These are phyloP conservation scores for Diaporthe sp. DNA, from an alignment of 2,329 filamentous ascomycete species.

Conservation along the genomic window DNA sequence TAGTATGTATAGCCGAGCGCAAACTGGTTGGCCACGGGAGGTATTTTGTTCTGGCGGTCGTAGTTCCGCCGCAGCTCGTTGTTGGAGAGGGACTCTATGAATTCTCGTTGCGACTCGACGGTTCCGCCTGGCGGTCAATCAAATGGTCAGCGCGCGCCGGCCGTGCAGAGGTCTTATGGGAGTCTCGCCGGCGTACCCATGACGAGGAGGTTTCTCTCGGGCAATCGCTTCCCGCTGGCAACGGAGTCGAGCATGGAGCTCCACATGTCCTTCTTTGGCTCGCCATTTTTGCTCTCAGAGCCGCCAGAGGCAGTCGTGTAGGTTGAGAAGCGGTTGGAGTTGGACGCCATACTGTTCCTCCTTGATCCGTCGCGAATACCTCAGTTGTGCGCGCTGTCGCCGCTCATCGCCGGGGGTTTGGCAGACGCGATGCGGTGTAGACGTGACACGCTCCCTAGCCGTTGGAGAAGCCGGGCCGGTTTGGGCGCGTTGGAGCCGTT, in stretches of 20 bases:
- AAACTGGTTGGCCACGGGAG: conserved; percentile 91
- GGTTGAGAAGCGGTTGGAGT: conserved; percentile 68
- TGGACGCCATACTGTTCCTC: conserved; percentile 53
- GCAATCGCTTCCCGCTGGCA: conserved; percentile 88
- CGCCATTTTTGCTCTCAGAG: conserved; percentile 70
- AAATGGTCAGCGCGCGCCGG: conserved; percentile 16
- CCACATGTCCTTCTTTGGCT: conserved; percentile 92
- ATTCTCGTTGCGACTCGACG: conserved; percentile 85
- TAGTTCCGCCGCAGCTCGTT: conserved; percentile 65
- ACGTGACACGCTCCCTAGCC: conserved; percentile 18
- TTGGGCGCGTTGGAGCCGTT: conserved; percentile 4
- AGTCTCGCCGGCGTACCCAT: conserved; percentile 69
- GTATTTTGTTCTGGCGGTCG: conserved; percentile 70
- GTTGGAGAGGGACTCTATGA: conserved; percentile 75
- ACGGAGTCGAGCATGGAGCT: conserved; percentile 92
- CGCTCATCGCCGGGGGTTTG: conserved; percentile 38
- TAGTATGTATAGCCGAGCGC: conserved; percentile 95
- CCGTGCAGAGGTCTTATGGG: conserved; percentile 3
- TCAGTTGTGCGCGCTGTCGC: conserved; percentile 33
- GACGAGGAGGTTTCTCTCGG: conserved; percentile 91
- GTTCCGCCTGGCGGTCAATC: conserved; percentile 74
- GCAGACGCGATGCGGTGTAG: conserved; percentile 36
- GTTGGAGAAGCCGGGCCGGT: conserved; percentile 15
- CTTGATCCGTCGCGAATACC: conserved; percentile 34
- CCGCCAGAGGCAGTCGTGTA: conserved; percentile 65